phyloP scores from a whole-genome alignment of 208 protist species.

The Strigomonas culicis region DNA sequence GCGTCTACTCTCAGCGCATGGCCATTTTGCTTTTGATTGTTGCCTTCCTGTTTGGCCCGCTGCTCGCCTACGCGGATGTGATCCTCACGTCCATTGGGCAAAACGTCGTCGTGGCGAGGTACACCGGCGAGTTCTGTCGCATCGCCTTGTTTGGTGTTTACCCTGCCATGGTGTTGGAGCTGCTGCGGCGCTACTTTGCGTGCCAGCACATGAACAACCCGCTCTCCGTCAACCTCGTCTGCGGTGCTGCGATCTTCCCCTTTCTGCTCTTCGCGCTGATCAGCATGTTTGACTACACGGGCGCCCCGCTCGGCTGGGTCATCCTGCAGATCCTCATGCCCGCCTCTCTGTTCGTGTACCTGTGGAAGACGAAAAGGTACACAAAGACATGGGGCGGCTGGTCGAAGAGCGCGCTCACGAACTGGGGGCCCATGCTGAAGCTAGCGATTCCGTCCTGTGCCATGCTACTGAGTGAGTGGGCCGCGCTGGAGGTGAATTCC shows the following conservation, averaged over 20 bases:
- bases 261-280: slow-evolving; percentile 48
- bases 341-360: slow-evolving; percentile 45
- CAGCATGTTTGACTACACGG: slow-evolving; percentile 45
- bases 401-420: slow-evolving; percentile 41
- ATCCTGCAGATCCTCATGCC: slow-evolving; percentile 63
- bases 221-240: slow-evolving; percentile 57
- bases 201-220: slow-evolving; percentile 68
- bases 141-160: slow-evolving; percentile 57
- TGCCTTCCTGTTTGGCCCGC: slow-evolving; percentile 36
- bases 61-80: slow-evolving; percentile 52
- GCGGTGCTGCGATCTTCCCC: slow-evolving; percentile 41
- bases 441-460: slow-evolving; percentile 71
- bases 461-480: slow-evolving; percentile 84
- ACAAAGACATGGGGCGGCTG: slow-evolving; percentile 69
- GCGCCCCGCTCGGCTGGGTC: slow-evolving; percentile 52
- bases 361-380: slow-evolving; percentile 56
- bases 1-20: slow-evolving; percentile 76
- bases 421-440: slow-evolving; percentile 56
- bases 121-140: slow-evolving; percentile 58
- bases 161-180: slow-evolving; percentile 64
- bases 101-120: slow-evolving; percentile 40
- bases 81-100: slow-evolving; percentile 50
- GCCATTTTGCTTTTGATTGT: slow-evolving; percentile 57
- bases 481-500: slow-evolving; percentile 66
- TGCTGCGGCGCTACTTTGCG: slow-evolving; percentile 79